A percentile compares a stretch with the other conserved stretches of the same genome.
Conservation (phyloP, 2,329 filamentous ascomycete species). For the Colletotrichum cereale region DNA sequence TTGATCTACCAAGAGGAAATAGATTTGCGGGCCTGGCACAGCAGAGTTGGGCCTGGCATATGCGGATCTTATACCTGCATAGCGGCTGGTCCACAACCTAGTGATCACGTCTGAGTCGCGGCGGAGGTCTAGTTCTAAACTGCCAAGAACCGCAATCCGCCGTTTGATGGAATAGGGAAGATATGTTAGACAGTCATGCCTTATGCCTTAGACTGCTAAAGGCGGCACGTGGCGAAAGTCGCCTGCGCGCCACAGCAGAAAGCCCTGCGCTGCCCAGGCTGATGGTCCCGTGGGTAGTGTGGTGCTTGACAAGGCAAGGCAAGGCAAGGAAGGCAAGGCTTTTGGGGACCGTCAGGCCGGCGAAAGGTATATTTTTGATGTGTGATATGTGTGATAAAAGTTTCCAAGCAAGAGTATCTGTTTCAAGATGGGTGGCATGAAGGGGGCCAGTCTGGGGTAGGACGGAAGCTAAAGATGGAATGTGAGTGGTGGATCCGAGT, state of each 20-base stretch:
- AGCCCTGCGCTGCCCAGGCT: background rate
- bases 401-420: background rate
- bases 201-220: background rate
- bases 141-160: background rate
- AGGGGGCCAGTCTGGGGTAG: background rate
- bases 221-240: background rate
- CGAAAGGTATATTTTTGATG: background rate
- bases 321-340: no score
- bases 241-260: background rate
- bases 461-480: background rate
- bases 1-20: background rate
- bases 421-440: slow-evolving; percentile 2
- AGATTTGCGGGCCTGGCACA: background rate
- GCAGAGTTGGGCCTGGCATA: background rate
- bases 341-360: background rate
- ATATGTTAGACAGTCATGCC: background rate
- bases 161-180: background rate
- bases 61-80: background rate
- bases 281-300: background rate
- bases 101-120: background rate
- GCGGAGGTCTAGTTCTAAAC: background rate
- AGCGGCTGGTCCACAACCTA: background rate
- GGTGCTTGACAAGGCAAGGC: background rate
- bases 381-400: background rate
- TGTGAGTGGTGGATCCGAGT: background rate